A percentile compares a stretch with the other conserved stretches of the same genome.
These are phyloP conservation scores for Dipodascopsis uninucleata DNA, from an alignment of 805 yeast species.

Conservation along the genomic window DNA sequence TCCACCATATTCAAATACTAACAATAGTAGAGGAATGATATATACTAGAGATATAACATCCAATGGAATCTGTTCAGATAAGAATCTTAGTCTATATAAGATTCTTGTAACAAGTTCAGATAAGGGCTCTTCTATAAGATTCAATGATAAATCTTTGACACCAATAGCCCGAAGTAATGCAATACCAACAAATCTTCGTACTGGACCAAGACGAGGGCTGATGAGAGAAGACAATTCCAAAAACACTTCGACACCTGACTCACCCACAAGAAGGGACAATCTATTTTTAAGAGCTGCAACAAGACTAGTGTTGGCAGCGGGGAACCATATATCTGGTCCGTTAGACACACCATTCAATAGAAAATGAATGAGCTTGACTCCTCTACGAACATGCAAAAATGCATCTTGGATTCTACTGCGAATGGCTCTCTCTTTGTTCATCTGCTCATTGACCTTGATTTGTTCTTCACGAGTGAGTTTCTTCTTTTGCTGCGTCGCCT, in stretches of 20 bases:
- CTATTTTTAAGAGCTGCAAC: slow-evolving; percentile 45
- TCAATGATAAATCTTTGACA: slow-evolving; percentile 39
- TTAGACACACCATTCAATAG: slow-evolving; percentile 60
- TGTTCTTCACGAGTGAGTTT: slow-evolving; percentile 79
- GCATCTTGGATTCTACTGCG: slow-evolving; percentile 46
- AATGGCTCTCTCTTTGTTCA: slow-evolving; percentile 56
- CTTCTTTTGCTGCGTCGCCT: slow-evolving; percentile 35
- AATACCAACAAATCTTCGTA: slow-evolving; percentile 58
- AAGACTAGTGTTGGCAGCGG: slow-evolving; percentile 53
- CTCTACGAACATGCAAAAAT: slow-evolving; percentile 44
- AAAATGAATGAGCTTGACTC: slow-evolving; percentile 50
- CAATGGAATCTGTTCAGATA: slow-evolving; percentile 68
- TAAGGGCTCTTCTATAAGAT: slow-evolving; percentile 50
- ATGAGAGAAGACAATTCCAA: slow-evolving; percentile 52
- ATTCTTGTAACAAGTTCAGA: slow-evolving; percentile 58
- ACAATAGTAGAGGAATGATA: slow-evolving; percentile 67
- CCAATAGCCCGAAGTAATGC: slow-evolving; percentile 60
- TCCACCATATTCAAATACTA: slow-evolving; percentile 65
- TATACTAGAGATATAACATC: slow-evolving; percentile 68
- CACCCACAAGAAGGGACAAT: slow-evolving; percentile 42
- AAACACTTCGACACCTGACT: slow-evolving; percentile 48
- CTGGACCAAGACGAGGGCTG: slow-evolving; percentile 49
- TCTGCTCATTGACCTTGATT: slow-evolving; percentile 54
- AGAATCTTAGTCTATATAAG: slow-evolving; percentile 69
- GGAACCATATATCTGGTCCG: slow-evolving; percentile 68